Evolutionary conservation across 352 stramenopile genomes (phyloP), one percentile per base, ranked within the genome.

Genomic region (Pythium aphanidermatum): DNA sequence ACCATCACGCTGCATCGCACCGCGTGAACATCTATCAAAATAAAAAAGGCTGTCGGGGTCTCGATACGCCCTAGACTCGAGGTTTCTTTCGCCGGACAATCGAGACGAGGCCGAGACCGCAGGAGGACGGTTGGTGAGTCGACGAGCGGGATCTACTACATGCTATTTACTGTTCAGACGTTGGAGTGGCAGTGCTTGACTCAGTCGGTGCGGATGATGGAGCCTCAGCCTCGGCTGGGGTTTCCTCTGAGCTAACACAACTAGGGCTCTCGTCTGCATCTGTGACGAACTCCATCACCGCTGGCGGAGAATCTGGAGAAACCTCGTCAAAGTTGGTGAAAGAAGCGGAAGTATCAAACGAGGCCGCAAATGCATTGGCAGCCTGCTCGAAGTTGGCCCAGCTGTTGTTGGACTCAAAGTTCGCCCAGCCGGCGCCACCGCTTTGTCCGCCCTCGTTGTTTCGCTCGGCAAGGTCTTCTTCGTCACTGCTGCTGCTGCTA

Each of bases 401-500:
- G 46, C 53, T 83, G 35, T 52, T 37, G 10, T 66, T 63, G 52
- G 68, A 65, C 33, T 66, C 63, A 39, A 66, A 68, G 23, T 56
- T n/a, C n/a, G n/a, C n/a, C n/a, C n/a, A n/a, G n/a, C n/a, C n/a
- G n/a, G n/a, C n/a, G n/a, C n/a, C n/a, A n/a, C n/a, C n/a, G n/a
- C n/a, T n/a, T n/a, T n/a, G n/a, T n/a, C n/a, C n/a, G n/a, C n/a
- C 58, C 4, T 70, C 58, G 20, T 68, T 47, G 23, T 39, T 53
- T 39, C 77, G 59, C 37, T 82, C 72, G n/a, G 79, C 71, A 21
- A 82, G 58, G 34, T 93, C 81, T 41, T 93, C 81, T 51, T 93
- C 81, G 32, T 90, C 76, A 39, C 78, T 62, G 33, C 63, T 93
- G 60, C 81, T 92, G 65, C 81, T 93, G 59, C 81, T 93, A 57